phyloP scores from a whole-genome alignment of 1,139 yeast species.

The Saccharomyces hybrid region DNA sequence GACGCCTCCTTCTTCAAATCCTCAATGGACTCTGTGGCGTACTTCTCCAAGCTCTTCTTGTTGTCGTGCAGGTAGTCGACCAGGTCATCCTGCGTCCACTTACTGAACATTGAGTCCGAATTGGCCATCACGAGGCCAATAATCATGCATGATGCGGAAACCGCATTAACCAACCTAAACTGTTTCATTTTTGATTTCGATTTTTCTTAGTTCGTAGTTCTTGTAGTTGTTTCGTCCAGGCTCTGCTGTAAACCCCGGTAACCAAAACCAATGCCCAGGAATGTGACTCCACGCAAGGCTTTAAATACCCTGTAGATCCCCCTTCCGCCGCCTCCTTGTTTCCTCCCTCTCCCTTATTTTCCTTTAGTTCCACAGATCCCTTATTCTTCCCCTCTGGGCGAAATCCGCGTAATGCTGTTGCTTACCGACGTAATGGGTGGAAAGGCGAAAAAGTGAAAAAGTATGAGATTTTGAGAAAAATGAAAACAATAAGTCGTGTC shows the following conservation, averaged over 20 bases:
- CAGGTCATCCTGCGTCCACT: slow-evolving; percentile 32
- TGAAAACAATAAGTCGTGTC: not conserved
- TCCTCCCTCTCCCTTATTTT: not conserved
- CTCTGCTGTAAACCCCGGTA: not conserved
- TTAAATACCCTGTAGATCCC: slow-evolving; percentile 1
- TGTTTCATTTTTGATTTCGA: slow-evolving; percentile 1
- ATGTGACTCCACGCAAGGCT: not conserved
- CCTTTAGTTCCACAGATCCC: not conserved
- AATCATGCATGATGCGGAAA: slow-evolving; percentile 1
- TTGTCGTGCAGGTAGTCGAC: slow-evolving; percentile 36
- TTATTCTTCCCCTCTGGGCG: not conserved
- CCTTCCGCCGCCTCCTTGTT: not conserved
- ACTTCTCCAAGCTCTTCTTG: slow-evolving; percentile 23
- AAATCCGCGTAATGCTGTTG: not conserved
- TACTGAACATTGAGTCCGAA: slow-evolving; percentile 20
- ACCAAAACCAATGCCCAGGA: not conserved
- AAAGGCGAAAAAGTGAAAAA: not conserved
- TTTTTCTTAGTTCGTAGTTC: not conserved
- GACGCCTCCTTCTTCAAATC: slow-evolving; percentile 35
- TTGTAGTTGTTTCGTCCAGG: not conserved
- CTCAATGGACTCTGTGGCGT: slow-evolving; percentile 21
- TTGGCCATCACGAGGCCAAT: slow-evolving; percentile 8
- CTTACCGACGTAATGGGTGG: not conserved
- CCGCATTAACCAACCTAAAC: slow-evolving; percentile 2
- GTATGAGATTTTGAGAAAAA: not conserved